A percentile compares a stretch with the other conserved stretches of the same genome.
Conservation (phyloP, 2,329 filamentous ascomycete genomes). For the Exophiala alcalophila region DNA sequence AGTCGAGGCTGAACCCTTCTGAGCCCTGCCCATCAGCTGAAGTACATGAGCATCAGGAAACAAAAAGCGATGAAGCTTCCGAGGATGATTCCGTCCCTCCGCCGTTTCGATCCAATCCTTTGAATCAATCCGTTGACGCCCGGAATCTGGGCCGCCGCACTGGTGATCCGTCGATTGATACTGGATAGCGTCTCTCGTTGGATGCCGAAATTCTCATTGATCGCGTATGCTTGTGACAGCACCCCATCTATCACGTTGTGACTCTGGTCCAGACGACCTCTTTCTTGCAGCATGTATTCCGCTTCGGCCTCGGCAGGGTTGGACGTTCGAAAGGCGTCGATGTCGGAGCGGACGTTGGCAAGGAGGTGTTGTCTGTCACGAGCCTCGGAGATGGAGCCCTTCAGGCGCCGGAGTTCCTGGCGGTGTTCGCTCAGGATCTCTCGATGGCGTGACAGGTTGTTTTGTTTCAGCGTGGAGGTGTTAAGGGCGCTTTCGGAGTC, state of each 20-base stretch:
- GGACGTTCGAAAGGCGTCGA: conserved; percentile 77
- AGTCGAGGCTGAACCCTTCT: not conserved
- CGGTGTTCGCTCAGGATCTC: conserved; percentile 86
- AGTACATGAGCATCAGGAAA: conserved; percentile 74
- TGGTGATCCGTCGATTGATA: conserved; percentile 86
- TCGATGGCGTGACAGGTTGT: conserved; percentile 86
- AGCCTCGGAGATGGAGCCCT: conserved; percentile 68
- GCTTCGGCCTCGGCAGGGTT: conserved; percentile 83
- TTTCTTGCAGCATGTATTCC: conserved; percentile 95
- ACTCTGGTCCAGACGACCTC: conserved; percentile 79
- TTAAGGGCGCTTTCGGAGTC: conserved; percentile 87
- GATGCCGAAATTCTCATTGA: conserved; percentile 83
- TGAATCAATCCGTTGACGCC: conserved; percentile 89
- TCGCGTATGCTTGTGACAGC: conserved; percentile 90
- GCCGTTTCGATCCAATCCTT: conserved; percentile 90
- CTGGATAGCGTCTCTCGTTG: conserved; percentile 85
- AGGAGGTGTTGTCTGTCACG: conserved; percentile 88
- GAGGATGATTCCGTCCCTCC: conserved; percentile 91
- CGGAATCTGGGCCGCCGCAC: conserved; percentile 85
- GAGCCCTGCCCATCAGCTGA: conserved; percentile 13
- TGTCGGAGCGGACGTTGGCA: conserved; percentile 85
- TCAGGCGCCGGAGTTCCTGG: conserved; percentile 74
- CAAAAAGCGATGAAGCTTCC: conserved; percentile 88
- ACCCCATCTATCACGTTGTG: conserved; percentile 87
- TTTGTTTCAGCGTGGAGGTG: conserved; percentile 92